phyloP scores from a whole-genome alignment of 495 filamentous ascomycete genomes.

The Aspergillus campestris region DNA sequence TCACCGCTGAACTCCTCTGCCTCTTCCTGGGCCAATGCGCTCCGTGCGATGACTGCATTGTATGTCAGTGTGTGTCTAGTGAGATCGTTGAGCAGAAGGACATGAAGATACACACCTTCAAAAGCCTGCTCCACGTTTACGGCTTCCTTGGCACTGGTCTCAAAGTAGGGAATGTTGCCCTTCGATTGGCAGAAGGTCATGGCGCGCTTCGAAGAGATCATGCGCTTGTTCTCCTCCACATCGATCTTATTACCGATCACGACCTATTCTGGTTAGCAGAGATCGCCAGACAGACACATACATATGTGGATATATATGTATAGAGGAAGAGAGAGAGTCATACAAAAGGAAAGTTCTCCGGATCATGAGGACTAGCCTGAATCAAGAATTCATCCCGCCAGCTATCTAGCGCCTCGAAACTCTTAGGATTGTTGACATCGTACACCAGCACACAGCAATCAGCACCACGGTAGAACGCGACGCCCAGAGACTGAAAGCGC shows the following conservation, averaged over 20 bases:
- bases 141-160: conserved; percentile 98
- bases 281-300: too few species aligned
- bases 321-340: conserved; percentile 32
- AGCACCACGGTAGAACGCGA: conserved; percentile 96
- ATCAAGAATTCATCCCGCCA: conserved; percentile 99
- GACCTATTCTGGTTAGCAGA: conserved; percentile 47
- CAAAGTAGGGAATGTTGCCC: conserved; percentile 95
- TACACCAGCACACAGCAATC: conserved; percentile 98
- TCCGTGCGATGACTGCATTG: conserved; percentile 80
- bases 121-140: conserved; percentile 98
- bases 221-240: conserved; percentile 93
- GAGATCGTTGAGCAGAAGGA: not conserved
- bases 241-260: conserved; percentile 99
- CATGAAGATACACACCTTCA: conserved; percentile 56
- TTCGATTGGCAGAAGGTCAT: conserved; percentile 97
- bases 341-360: conserved; percentile 97
- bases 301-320: too few species aligned
- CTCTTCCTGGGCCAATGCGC: conserved; percentile 93
- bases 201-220: conserved; percentile 90
- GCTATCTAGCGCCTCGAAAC: conserved; percentile 95
- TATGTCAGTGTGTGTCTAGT: conserved; percentile 1
- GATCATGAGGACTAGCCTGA: conserved; percentile 91
- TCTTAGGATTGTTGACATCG: conserved; percentile 98
- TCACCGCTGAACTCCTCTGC: conserved; percentile 87
- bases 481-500: conserved; percentile 93